Base-by-base conservation (phyloP, 139 green algal species). In the Micromonas pusilla region DNA sequence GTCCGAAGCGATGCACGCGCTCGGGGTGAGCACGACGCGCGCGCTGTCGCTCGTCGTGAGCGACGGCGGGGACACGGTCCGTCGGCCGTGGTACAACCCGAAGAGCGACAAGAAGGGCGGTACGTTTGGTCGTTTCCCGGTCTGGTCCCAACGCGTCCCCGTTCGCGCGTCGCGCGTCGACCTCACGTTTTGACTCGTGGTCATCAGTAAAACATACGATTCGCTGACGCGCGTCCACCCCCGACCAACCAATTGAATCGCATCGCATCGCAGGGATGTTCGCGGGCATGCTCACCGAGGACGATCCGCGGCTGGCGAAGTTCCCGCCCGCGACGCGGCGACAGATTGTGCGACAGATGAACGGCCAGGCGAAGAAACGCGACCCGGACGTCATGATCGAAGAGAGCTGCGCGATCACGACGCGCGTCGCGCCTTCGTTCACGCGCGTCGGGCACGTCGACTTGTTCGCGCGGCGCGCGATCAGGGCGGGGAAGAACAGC, bases 1-100 rank as follows among this genome's bases (percentile, higher is more conserved):
- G 66, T 82, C 53, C 31, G 89, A 93, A 79, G 88, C 88, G 60
- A 89, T 92, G 85, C 72, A 84, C 66, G 72, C 73, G 52, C 73
- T 86, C 6, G 73, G 83, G 1, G 60, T 87, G 26, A 28, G 34
- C 45, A 87, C 79, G 52, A 87, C 79, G 5, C 79, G 83, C 13
- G 81, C 81, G 34, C 53, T 82, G 21, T 66, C 23, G 20, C 72
- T 85, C 21, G 73, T 85, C 9, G 76, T 63, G 31, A 72, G 52
- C 25, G 37, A 36, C 20, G 70, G 76, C 25, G 77, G 71, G 1
- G 70, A 77, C 16, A 73, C 64, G 28, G 37, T 57, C 28, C 71
- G 52, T 36, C 34, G 77, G 21, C 79, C 74, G 2, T 81, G 79
- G 54, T 82, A 86, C 72, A 83, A 53, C 37, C 32, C 52, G 21